Evolutionary conservation across 352 stramenopile species (phyloP).

Genomic region (Pythium monospermum): DNA sequence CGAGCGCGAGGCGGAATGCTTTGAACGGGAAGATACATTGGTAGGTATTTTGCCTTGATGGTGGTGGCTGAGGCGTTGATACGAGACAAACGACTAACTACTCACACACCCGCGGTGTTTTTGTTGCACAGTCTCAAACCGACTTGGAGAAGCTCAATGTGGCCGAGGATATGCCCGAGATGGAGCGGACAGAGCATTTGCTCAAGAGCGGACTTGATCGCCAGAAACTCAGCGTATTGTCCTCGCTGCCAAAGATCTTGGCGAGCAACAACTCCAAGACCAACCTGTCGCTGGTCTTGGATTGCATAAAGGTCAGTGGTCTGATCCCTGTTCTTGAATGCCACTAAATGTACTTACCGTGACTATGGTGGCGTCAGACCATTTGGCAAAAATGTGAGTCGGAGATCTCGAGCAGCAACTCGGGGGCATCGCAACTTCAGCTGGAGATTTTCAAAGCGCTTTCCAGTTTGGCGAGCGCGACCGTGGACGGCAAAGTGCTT

Average conservation of each 20-base stretch:
- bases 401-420: slow-evolving; percentile 25
- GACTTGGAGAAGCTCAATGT: slow-evolving; percentile 85
- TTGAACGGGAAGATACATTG: slow-evolving; percentile 74
- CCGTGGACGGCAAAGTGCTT: slow-evolving; percentile 68
- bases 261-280: slow-evolving; percentile 68
- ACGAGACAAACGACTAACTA: no score
- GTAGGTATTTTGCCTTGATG: slow-evolving; percentile 24
- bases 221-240: slow-evolving; percentile 75
- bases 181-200: slow-evolving; percentile 72
- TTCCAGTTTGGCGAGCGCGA: slow-evolving; percentile 46
- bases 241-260: slow-evolving; percentile 63
- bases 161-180: slow-evolving; percentile 77
- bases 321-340: no score
- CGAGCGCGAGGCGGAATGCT: slow-evolving; percentile 79
- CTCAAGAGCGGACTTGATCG: slow-evolving; percentile 73
- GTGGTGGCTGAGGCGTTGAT: neutral
- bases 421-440: slow-evolving; percentile 32
- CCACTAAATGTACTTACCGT: no score
- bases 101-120: neutral
- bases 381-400: slow-evolving; percentile 67
- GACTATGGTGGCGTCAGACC: no score
- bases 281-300: slow-evolving; percentile 53
- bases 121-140: slow-evolving; percentile 53
- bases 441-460: slow-evolving; percentile 62
- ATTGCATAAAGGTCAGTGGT: slow-evolving; percentile 64